These are phyloP conservation scores for Boeremia lycopersici DNA, from an alignment of 2,329 filamentous ascomycete species.

Conservation along the genomic window DNA sequence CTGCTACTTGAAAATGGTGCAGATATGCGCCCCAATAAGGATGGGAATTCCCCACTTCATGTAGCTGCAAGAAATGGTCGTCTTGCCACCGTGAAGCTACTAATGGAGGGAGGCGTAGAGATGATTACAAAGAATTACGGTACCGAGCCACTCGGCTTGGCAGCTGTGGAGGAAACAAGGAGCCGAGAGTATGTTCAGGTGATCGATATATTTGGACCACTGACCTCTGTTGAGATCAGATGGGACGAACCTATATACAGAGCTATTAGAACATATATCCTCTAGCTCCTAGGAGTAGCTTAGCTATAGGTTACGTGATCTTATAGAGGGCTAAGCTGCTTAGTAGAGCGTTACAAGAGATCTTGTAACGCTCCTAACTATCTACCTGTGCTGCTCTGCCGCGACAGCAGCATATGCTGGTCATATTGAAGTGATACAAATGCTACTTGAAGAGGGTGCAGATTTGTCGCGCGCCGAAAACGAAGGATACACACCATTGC, in stretches of 20 bases:
- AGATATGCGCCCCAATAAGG: background rate
- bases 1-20: background rate
- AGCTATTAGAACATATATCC: too few relatives aligned
- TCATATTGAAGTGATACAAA: background rate
- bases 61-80: background rate
- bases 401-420: background rate
- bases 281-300: too few relatives aligned
- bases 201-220: too few relatives aligned
- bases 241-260: too few relatives aligned
- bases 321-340: too few relatives aligned
- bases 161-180: too few relatives aligned
- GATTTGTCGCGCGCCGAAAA: background rate
- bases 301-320: too few relatives aligned
- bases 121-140: background rate
- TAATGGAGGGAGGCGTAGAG: constrained; percentile 2
- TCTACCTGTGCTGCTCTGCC: too few relatives aligned
- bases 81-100: background rate
- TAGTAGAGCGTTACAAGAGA: too few relatives aligned
- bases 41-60: background rate
- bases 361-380: too few relatives aligned
- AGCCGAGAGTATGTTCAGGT: too few relatives aligned
- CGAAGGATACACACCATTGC: background rate
- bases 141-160: background rate
- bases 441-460: constrained; percentile 1
- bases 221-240: too few relatives aligned